Conservation (phyloP, 306 rosid species). For the Vicia sativa region DNA sequence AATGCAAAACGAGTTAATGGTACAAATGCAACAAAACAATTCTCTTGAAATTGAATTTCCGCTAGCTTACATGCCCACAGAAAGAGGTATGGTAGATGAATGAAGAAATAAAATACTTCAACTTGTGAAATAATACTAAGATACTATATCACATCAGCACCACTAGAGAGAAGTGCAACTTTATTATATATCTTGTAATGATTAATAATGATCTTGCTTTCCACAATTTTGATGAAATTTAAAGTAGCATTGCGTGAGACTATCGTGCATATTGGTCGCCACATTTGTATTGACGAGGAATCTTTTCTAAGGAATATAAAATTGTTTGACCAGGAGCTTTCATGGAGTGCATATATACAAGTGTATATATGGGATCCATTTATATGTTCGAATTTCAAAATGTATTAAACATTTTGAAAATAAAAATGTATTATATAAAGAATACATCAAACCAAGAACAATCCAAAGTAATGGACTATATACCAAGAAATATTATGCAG, state of each 20-base stretch:
- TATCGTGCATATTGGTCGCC: neutral
- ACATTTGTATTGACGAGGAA: constrained; percentile 12
- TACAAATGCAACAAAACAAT: too few relatives aligned
- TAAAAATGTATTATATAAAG: too few relatives aligned
- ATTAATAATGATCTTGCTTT: constrained; percentile 16
- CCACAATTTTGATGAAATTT: neutral
- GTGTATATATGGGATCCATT: too few relatives aligned
- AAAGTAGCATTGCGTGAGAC: constrained; percentile 19
- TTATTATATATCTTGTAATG: constrained; percentile 34
- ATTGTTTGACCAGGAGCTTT: too few relatives aligned
- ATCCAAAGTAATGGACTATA: neutral
- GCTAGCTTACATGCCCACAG: too few relatives aligned
- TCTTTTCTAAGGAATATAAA: neutral
- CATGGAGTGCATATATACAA: too few relatives aligned
- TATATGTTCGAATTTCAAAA: too few relatives aligned
- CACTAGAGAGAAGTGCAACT: constrained; percentile 3
- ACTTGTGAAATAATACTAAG: neutral
- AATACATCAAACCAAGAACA: neutral
- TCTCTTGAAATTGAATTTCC: too few relatives aligned
- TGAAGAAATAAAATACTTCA: constrained; percentile 5
- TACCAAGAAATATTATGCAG: neutral
- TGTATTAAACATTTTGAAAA: too few relatives aligned
- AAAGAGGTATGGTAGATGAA: too few relatives aligned
- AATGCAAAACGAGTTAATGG: too few relatives aligned
- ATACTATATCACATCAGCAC: neutral